Evolutionary conservation across 176 grass and related monocot species (phyloP).

Genomic region (Panicum miliaceum): DNA sequence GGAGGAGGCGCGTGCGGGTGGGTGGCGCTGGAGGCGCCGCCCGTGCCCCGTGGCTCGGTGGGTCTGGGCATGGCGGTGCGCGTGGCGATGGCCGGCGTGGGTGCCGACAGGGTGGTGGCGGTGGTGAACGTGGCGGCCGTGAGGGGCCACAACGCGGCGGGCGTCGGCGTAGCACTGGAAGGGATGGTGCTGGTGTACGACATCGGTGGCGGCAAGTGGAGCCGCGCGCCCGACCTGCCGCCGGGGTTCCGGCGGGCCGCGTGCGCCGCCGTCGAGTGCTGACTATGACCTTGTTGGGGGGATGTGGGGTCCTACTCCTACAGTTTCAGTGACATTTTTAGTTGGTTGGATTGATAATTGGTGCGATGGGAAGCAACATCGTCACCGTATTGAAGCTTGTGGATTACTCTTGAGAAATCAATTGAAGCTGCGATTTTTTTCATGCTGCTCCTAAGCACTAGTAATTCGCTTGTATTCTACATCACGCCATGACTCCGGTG

Average conservation of each 20-base stretch:
- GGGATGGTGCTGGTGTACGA: slow-evolving; percentile 79
- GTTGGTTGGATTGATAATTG: background rate
- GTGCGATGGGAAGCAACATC: slow-evolving; percentile 19
- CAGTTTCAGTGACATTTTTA: background rate
- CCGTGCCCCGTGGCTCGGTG: slow-evolving; percentile 51
- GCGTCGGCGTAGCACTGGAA: slow-evolving; percentile 26
- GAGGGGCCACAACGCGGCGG: slow-evolving; percentile 36
- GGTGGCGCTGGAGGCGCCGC: slow-evolving; percentile 66
- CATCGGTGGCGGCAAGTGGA: slow-evolving; percentile 70
- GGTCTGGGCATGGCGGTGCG: slow-evolving; percentile 64
- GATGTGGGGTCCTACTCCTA: background rate
- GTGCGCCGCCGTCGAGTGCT: slow-evolving; percentile 67
- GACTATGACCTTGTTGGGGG: background rate
- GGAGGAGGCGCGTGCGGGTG: slow-evolving; percentile 48
- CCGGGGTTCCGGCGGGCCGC: slow-evolving; percentile 60
- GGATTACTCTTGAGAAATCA: background rate
- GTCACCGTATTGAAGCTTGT: background rate
- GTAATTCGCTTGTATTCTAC: background rate
- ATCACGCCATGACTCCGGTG: background rate
- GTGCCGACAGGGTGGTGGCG: slow-evolving; percentile 54
- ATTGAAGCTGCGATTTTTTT: slow-evolving; percentile 12
- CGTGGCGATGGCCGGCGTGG: slow-evolving; percentile 69
- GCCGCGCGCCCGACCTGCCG: slow-evolving; percentile 62
- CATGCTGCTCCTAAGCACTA: background rate
- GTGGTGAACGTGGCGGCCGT: slow-evolving; percentile 63